phyloP scores from a whole-genome alignment of 768 basidiomycete species.

The Leucosporidium creatinivorum region DNA sequence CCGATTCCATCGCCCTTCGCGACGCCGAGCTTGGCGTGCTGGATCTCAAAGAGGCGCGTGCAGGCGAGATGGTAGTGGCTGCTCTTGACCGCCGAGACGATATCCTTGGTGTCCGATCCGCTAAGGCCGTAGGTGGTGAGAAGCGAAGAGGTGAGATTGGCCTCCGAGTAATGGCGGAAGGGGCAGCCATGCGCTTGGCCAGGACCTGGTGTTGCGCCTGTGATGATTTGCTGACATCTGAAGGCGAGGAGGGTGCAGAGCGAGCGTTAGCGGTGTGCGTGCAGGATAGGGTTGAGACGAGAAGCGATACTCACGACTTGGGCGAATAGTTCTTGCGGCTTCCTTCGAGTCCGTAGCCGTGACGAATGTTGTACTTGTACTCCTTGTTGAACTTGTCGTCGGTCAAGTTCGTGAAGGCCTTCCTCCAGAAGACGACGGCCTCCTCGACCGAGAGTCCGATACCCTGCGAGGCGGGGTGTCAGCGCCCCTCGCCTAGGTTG shows the following conservation, averaged over 20 bases:
- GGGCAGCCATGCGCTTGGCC: slow-evolving; percentile 80
- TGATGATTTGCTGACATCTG: slow-evolving; percentile 86
- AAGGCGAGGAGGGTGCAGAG: not conserved
- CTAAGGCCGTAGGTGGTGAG: slow-evolving; percentile 62
- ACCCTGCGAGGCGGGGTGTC: slow-evolving; percentile 51
- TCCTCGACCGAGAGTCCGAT: slow-evolving; percentile 91
- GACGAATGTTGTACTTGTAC: slow-evolving; percentile 93
- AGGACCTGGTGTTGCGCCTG: slow-evolving; percentile 57
- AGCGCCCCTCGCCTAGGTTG: too few relatives aligned
- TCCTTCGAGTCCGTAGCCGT: slow-evolving; percentile 88
- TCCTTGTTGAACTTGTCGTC: slow-evolving; percentile 98
- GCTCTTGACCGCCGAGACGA: slow-evolving; percentile 68
- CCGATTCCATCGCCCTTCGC: slow-evolving; percentile 86
- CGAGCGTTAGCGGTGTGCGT: slow-evolving; percentile 10
- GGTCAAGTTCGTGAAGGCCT: slow-evolving; percentile 65
- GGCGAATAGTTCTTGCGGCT: slow-evolving; percentile 90
- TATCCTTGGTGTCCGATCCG: slow-evolving; percentile 66
- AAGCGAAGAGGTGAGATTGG: slow-evolving; percentile 72
- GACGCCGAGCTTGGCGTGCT: slow-evolving; percentile 60
- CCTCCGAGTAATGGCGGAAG: slow-evolving; percentile 75
- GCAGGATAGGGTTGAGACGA: not conserved
- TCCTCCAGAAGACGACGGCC: slow-evolving; percentile 86
- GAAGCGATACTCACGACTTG: slow-evolving; percentile 55
- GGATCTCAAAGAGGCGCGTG: slow-evolving; percentile 92
- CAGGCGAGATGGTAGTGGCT: slow-evolving; percentile 91